Conservation (phyloP, 495 filamentous ascomycete species). For the Xylaria sp. region DNA sequence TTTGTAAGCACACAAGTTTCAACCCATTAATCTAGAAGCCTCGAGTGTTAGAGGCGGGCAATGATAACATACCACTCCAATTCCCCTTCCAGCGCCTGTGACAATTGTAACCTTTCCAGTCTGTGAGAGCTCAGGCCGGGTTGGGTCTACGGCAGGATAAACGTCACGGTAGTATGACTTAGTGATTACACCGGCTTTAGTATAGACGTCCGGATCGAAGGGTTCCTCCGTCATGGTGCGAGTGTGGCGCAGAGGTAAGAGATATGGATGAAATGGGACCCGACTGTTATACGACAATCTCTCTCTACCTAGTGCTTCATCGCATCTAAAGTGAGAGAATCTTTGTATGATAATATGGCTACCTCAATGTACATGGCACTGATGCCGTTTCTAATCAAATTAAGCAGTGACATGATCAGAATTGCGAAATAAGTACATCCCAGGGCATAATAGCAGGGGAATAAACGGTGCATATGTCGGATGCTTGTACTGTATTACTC, state of each 20-base stretch:
- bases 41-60: not conserved
- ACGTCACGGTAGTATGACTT: constrained; percentile 6
- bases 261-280: not conserved
- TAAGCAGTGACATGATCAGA: not conserved
- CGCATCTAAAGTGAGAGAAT: not conserved
- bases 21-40: too few species aligned
- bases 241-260: not conserved
- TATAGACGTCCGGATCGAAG: constrained; percentile 1
- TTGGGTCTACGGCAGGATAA: constrained; percentile 1
- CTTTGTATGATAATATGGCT: not conserved
- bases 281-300: not conserved
- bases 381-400: not conserved
- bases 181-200: not conserved
- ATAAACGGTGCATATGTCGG: not conserved
- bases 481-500: not conserved
- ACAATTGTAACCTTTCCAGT: constrained; percentile 1
- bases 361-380: not conserved
- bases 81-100: constrained; percentile 1
- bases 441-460: not conserved
- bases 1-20: not conserved
- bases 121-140: not conserved
- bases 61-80: not conserved
- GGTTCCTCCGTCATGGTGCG: not conserved
- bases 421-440: not conserved
- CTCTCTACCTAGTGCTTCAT: not conserved